A percentile compares a stretch with the other conserved stretches of the same genome.
phyloP scores from a whole-genome alignment of 345 rosid genomes.

The Clarkia xantiana region DNA sequence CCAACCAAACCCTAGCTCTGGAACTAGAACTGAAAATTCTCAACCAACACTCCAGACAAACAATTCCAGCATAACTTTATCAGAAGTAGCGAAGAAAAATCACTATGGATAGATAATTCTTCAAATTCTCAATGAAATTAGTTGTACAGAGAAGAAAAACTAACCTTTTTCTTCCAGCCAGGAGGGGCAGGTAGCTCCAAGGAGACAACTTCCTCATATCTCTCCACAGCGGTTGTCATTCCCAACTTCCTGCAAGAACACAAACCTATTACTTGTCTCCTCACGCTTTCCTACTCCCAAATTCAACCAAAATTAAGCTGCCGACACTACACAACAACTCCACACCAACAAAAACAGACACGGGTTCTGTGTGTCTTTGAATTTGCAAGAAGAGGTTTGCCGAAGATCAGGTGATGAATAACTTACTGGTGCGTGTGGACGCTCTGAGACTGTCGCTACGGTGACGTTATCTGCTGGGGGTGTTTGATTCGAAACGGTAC shows the following conservation, averaged over 20 bases:
- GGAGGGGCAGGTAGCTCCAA: conserved; percentile 35
- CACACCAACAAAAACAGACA: too few species aligned
- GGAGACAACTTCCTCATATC: conserved; percentile 21
- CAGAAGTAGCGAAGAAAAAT: neutral
- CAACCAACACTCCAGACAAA: neutral
- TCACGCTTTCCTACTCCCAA: neutral
- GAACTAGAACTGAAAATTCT: neutral
- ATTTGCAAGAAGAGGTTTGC: neutral
- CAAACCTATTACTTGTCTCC: neutral
- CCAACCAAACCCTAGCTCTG: conserved; percentile 3
- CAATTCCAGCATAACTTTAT: neutral
- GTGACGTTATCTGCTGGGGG: too few species aligned
- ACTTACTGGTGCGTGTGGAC: conserved; percentile 1
- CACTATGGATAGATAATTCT: neutral
- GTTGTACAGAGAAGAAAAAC: neutral
- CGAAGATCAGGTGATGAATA: neutral
- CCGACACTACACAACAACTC: too few species aligned
- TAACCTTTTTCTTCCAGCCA: conserved; percentile 36
- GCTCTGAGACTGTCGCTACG: too few species aligned
- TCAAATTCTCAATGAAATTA: neutral
- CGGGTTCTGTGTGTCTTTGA: too few species aligned
- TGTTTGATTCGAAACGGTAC: too few species aligned
- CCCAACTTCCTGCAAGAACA: conserved; percentile 3
- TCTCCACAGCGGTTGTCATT: conserved; percentile 20
- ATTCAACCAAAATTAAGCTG: neutral